A percentile compares a stretch with the other conserved stretches of the same genome.
Evolutionary conservation across 257 asterid genomes (phyloP).

Genomic region (Capsicum baccatum): DNA sequence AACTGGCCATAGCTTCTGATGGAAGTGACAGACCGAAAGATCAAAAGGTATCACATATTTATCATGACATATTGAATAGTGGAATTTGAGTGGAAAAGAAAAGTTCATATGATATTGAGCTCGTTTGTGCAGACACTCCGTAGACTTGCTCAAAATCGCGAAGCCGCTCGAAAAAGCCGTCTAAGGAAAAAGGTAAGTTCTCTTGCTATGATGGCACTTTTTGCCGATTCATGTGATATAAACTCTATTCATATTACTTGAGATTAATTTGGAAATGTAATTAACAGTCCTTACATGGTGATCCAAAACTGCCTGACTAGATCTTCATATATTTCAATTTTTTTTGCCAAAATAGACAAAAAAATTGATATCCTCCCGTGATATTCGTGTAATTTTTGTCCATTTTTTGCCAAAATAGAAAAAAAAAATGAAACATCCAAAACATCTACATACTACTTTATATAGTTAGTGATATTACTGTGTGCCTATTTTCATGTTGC

Average conservation of each 20-base stretch:
- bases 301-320: not conserved
- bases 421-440: no score
- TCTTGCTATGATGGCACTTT: conserved; percentile 15
- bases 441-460: no score
- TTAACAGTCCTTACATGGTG: not conserved
- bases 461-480: no score
- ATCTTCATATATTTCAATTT: not conserved
- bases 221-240: conserved; percentile 19
- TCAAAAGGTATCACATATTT: conserved; percentile 67
- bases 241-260: conserved; percentile 25
- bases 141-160: conserved; percentile 99
- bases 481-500: not conserved
- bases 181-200: conserved; percentile 74
- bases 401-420: no score
- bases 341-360: not conserved
- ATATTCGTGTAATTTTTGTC: no score
- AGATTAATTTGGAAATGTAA: conserved; percentile 22
- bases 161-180: conserved; percentile 99
- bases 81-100: not conserved
- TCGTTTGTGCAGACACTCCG: conserved; percentile 66
- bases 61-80: not conserved
- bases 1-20: conserved; percentile 73
- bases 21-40: conserved; percentile 97
- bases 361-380: no score
- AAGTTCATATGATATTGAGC: conserved; percentile 30